A percentile compares a stretch with the other conserved stretches of the same genome.
Conservation (phyloP, 768 basidiomycete genomes). For the Hemileccinum impolitum region DNA sequence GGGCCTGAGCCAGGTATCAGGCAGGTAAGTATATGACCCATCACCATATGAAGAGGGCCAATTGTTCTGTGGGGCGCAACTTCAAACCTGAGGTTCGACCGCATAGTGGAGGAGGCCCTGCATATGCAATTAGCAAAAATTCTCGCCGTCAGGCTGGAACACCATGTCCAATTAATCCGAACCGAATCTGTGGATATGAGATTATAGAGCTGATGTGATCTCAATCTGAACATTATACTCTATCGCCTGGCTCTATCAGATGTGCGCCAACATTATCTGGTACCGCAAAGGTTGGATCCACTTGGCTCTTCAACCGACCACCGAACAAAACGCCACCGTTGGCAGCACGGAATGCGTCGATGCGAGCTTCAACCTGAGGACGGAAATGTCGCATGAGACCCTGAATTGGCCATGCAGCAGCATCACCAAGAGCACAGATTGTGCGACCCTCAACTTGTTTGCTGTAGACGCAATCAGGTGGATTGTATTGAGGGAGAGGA, state of each 20-base stretch:
- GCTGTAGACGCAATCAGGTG: constrained; percentile 35
- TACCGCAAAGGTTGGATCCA: constrained; percentile 66
- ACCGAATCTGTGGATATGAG: constrained; percentile 3
- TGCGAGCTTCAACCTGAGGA: constrained; percentile 88
- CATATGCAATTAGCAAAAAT: background rate
- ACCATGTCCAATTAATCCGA: background rate
- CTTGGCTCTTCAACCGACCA: constrained; percentile 64
- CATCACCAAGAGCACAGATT: constrained; percentile 95
- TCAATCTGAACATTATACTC: constrained; percentile 19
- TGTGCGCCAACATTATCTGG: constrained; percentile 70
- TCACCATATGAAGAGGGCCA: no score
- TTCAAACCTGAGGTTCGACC: no score
- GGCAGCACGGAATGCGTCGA: constrained; percentile 67
- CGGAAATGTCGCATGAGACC: constrained; percentile 98
- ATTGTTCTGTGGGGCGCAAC: no score
- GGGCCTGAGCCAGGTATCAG: no score
- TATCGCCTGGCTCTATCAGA: constrained; percentile 41
- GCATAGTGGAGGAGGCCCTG: no score
- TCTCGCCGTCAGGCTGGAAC: background rate
- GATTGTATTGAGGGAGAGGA: background rate
- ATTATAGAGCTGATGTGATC: constrained; percentile 1
- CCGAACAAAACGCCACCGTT: constrained; percentile 89
- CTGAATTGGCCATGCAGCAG: constrained; percentile 98
- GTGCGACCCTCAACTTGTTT: constrained; percentile 98
- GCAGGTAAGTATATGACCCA: no score